A percentile compares a stretch with the other conserved stretches of the same genome.
Conservation (phyloP, 2,329 filamentous ascomycete genomes). For the Hypoxylon sp. region DNA sequence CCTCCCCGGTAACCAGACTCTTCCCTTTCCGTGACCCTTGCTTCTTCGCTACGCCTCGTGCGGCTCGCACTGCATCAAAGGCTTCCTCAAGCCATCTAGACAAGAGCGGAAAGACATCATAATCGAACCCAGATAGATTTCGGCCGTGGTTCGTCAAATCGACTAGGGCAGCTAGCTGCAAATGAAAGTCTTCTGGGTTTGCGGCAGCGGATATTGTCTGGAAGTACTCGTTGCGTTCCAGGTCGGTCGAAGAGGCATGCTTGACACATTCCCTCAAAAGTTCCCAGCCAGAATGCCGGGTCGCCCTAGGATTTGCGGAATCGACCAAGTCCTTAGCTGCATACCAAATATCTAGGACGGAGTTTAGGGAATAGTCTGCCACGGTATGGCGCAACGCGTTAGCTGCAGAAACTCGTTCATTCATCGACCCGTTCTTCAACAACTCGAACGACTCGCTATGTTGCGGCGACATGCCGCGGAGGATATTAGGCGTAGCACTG, state of each 20-base stretch:
- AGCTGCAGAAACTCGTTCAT: conserved; percentile 69
- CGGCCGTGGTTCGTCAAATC: conserved; percentile 73
- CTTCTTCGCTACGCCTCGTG: conserved; percentile 65
- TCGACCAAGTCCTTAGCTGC: conserved; percentile 75
- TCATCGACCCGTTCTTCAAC: conserved; percentile 64
- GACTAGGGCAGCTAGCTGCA: conserved; percentile 73
- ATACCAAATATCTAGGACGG: conserved; percentile 73
- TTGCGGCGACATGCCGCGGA: conserved; percentile 62
- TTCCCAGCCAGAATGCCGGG: conserved; percentile 73
- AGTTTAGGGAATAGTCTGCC: conserved; percentile 69
- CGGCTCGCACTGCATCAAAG: conserved; percentile 66
- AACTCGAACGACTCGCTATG: conserved; percentile 68
- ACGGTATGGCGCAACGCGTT: conserved; percentile 68
- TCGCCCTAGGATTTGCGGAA: conserved; percentile 63
- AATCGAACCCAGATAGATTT: conserved; percentile 74
- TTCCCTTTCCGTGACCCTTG: conserved; percentile 60
- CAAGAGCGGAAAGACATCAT: conserved; percentile 72
- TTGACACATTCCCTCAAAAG: conserved; percentile 75
- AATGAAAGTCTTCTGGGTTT: conserved; percentile 72
- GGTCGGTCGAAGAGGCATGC: conserved; percentile 71
- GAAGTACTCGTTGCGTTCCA: conserved; percentile 76
- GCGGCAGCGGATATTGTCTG: conserved; percentile 68
- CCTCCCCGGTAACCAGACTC: conserved; percentile 62
- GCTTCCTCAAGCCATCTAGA: conserved; percentile 70
- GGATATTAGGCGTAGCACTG: conserved; percentile 56